Evolutionary conservation across 345 rosid genomes (phyloP), one percentile per base, ranked within the genome.

Genomic region (Abelmoschus esculentus): DNA sequence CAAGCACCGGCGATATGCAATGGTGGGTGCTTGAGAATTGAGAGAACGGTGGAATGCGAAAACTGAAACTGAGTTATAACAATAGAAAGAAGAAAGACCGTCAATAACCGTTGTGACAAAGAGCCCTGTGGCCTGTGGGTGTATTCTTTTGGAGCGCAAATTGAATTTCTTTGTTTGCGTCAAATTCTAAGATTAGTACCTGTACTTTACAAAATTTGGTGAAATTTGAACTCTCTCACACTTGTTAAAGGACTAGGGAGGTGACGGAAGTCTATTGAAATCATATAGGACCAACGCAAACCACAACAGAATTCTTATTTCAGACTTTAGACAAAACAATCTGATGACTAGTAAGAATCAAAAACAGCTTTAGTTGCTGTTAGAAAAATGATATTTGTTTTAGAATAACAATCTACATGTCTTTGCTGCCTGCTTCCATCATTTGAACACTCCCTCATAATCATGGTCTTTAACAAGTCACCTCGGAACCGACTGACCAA

Each of bases 401-500:
- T 18, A 26, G 64, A 55, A 66, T 34, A 63, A 72, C 59, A 54
- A 63, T 65, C 76, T 49, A 63, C 26, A 63, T 57, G 26, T 17
- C 58, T 49, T 66, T 71, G 76, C 76, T 69, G 61, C 70, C 73
- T 69, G 61, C 83, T 61, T 78, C 82, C 32, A 73, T 70, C 77
- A 64, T 74, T 22, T 53, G 72, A 70, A 54, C 13, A 71, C 63
- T 66, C 42, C 71, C 67, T 80, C 65, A 47, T 72, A 70, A 57
- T 71, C 55, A 71, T 44, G 55, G 61, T 70, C 71, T 40, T 76
- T 42, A 73, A 66, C 75, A 68, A 34, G 82, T 90, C 96, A 93
- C 96, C 99, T 95, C 71, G 96, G 97, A 70, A 84, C 96, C 1
- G 96, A 87, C 73, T 82, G 84, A 70, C 98, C 98, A 72, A 87